Evolutionary conservation across 2,329 filamentous ascomycete species (phyloP).

Genomic region (Stagonosporopsis cucurbitacearum): DNA sequence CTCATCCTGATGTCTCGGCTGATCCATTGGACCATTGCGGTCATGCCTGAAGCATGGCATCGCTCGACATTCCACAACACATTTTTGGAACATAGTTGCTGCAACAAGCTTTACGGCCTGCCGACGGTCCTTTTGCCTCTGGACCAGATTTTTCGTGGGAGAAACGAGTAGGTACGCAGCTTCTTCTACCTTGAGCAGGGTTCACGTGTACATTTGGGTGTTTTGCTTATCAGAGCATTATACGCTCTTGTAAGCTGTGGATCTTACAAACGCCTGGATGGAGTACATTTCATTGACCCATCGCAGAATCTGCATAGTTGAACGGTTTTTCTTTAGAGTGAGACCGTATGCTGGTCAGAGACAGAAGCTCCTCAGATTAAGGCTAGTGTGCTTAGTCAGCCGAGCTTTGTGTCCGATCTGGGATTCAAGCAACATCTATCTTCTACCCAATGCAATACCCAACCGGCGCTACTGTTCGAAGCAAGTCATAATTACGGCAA

Average conservation of each 20-base stretch:
- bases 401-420: neutral
- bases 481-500: neutral
- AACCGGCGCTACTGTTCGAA: constrained; percentile 8
- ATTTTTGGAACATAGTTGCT: neutral
- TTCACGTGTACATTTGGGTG: neutral
- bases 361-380: neutral
- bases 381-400: constrained; percentile 20
- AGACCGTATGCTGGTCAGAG: too few species aligned
- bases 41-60: neutral
- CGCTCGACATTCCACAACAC: neutral
- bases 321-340: neutral
- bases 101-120: neutral
- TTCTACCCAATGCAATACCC: constrained; percentile 6
- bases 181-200: neutral
- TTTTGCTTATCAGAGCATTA: neutral
- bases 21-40: neutral
- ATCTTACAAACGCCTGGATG: neutral
- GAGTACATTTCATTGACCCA: neutral
- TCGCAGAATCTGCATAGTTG: neutral
- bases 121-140: too few species aligned
- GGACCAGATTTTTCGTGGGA: neutral
- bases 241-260: neutral
- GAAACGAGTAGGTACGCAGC: neutral
- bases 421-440: constrained; percentile 11
- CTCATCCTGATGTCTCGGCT: neutral